phyloP scores from a whole-genome alignment of 306 rosid genomes.

The Astragalus membranaceus region DNA sequence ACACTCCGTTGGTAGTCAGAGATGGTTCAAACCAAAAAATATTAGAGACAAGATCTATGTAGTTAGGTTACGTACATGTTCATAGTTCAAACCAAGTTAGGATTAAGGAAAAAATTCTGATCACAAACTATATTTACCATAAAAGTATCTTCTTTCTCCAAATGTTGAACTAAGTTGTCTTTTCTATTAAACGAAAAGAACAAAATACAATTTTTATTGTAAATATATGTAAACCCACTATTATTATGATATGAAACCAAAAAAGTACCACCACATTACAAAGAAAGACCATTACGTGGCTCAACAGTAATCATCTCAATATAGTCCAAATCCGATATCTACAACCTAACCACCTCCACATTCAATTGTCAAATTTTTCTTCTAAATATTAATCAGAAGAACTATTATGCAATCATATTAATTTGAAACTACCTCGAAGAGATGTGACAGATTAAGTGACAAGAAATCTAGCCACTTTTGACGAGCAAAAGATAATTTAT shows the following conservation, averaged over 20 bases:
- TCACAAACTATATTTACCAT: background rate
- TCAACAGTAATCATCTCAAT: conserved; percentile 15
- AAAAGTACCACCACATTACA: conserved; percentile 17
- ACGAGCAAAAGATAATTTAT: conserved; percentile 15
- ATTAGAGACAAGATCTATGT: background rate
- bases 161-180: background rate
- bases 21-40: no score
- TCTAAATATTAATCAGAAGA: background rate
- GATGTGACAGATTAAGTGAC: conserved; percentile 13
- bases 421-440: conserved; percentile 24
- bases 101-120: background rate
- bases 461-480: conserved; percentile 13
- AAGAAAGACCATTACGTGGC: conserved; percentile 20
- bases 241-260: background rate
- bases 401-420: conserved; percentile 3
- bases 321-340: conserved; percentile 2
- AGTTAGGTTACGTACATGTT: background rate
- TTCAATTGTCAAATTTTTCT: background rate
- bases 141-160: background rate
- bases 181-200: conserved; percentile 17
- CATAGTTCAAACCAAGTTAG: background rate
- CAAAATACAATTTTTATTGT: background rate
- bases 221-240: background rate
- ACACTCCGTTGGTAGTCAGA: no score
- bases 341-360: background rate